A percentile compares a stretch with the other conserved stretches of the same genome.
Conservation (phyloP, 2,329 filamentous ascomycete genomes). For the Cadophora sp. region DNA sequence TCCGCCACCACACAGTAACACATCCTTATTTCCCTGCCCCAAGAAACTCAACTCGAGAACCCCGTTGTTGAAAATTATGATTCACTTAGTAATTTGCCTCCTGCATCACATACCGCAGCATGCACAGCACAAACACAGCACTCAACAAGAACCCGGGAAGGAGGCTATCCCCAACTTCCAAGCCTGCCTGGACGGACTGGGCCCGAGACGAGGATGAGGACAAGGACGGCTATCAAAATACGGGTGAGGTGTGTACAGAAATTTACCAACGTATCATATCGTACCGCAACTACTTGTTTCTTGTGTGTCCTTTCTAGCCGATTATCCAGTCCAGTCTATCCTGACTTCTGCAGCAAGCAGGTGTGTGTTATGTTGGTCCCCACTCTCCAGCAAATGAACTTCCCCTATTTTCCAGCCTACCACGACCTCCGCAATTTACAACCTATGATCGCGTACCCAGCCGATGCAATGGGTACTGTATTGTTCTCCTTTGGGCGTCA, state of each 20-base stretch:
- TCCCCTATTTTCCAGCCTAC: constrained; percentile 16
- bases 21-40: neutral
- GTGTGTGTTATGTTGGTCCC: constrained; percentile 6
- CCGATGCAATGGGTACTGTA: neutral
- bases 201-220: neutral
- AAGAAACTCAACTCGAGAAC: constrained; percentile 8
- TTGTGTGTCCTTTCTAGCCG: neutral
- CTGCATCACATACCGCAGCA: constrained; percentile 12
- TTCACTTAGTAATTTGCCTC: constrained; percentile 2
- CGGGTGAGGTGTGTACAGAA: neutral
- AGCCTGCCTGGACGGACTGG: constrained; percentile 14
- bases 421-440: constrained; percentile 18
- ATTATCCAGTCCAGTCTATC: neutral
- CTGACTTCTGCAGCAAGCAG: constrained; percentile 4
- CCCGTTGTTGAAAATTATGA: constrained; percentile 1
- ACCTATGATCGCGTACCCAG: constrained; percentile 8
- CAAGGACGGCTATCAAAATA: neutral
- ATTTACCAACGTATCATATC: neutral
- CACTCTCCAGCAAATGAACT: constrained; percentile 11
- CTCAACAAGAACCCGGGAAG: neutral
- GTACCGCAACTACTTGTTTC: neutral
- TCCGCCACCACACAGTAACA: neutral
- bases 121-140: constrained; percentile 3
- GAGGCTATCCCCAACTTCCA: constrained; percentile 15
- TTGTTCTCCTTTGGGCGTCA: neutral